Conservation (phyloP, 1,139 yeast genomes). For the Spathaspora sp. region DNA sequence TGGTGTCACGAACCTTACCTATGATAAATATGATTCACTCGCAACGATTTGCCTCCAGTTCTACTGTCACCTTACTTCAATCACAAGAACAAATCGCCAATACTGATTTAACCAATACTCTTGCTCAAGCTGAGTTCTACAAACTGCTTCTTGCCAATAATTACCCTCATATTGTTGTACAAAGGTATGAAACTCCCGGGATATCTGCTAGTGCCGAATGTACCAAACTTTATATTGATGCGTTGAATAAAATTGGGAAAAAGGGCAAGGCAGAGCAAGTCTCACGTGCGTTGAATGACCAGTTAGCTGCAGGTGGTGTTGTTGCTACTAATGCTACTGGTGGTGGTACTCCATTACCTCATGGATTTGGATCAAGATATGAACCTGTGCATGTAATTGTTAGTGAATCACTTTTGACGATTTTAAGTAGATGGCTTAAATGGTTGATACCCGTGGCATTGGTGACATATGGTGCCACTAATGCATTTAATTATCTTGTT, state of each 20-base stretch:
- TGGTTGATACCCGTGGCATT: slow-evolving; percentile 84
- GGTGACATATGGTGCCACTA: slow-evolving; percentile 70
- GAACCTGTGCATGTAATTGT: slow-evolving; percentile 92
- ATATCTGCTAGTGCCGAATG: slow-evolving; percentile 81
- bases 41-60: slow-evolving; percentile 12
- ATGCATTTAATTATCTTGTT: slow-evolving; percentile 71
- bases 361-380: slow-evolving; percentile 49
- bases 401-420: slow-evolving; percentile 75
- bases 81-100: slow-evolving; percentile 83
- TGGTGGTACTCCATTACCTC: slow-evolving; percentile 27
- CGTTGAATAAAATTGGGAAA: slow-evolving; percentile 76
- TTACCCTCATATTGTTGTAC: slow-evolving; percentile 90
- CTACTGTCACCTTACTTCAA: slow-evolving; percentile 47
- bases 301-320: background rate
- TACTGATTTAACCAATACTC: slow-evolving; percentile 62
- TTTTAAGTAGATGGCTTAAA: slow-evolving; percentile 83
- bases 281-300: slow-evolving; percentile 26
- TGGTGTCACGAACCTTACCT: background rate
- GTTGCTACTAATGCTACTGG: slow-evolving; percentile 9
- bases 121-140: slow-evolving; percentile 80
- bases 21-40: background rate
- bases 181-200: slow-evolving; percentile 89
- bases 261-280: slow-evolving; percentile 71
- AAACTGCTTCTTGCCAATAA: slow-evolving; percentile 66
- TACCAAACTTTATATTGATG: slow-evolving; percentile 73